Evolutionary conservation across 1,284 basidiomycete genomes (phyloP).

Genomic region (Ustilago vetiveriae): DNA sequence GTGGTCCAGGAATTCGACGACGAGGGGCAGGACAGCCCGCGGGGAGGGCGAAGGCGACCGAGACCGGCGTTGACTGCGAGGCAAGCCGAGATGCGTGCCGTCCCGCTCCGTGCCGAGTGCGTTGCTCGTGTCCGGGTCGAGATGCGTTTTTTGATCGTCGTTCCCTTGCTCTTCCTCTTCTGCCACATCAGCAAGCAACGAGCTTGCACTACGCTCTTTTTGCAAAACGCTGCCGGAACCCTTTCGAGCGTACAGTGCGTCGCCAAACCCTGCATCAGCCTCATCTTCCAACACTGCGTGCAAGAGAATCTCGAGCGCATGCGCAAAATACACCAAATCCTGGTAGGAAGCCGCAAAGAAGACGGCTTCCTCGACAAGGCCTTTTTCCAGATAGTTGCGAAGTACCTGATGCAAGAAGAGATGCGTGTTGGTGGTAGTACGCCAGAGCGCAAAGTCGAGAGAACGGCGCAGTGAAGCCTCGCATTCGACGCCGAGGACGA

Average conservation of each 20-base stretch:
- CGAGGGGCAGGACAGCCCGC: conserved; percentile 74
- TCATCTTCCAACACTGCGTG: conserved; percentile 95
- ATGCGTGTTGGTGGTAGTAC: conserved; percentile 91
- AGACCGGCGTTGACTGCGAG: neutral
- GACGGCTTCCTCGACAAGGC: conserved; percentile 72
- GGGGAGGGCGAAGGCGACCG: conserved; percentile 42
- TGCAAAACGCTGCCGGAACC: conserved; percentile 35
- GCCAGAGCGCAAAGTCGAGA: conserved; percentile 89
- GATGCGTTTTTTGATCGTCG: neutral
- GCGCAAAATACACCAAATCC: conserved; percentile 88
- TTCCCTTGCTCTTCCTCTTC: conserved; percentile 21
- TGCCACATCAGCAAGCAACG: conserved; percentile 41
- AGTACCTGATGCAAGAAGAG: conserved; percentile 93
- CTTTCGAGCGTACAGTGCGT: conserved; percentile 27
- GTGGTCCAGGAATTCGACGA: conserved; percentile 91
- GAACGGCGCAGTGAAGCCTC: conserved; percentile 81
- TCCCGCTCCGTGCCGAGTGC: neutral
- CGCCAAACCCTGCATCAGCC: conserved; percentile 68
- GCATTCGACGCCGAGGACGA: conserved; percentile 94
- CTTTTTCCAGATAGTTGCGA: conserved; percentile 77
- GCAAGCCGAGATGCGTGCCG: conserved; percentile 18
- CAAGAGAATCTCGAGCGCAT: conserved; percentile 90
- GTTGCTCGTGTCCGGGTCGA: neutral
- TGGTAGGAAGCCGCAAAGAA: conserved; percentile 87
- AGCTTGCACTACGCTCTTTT: conserved; percentile 37